Conservation (phyloP, 1,139 yeast species). For the Suhomyces yuchorum region DNA sequence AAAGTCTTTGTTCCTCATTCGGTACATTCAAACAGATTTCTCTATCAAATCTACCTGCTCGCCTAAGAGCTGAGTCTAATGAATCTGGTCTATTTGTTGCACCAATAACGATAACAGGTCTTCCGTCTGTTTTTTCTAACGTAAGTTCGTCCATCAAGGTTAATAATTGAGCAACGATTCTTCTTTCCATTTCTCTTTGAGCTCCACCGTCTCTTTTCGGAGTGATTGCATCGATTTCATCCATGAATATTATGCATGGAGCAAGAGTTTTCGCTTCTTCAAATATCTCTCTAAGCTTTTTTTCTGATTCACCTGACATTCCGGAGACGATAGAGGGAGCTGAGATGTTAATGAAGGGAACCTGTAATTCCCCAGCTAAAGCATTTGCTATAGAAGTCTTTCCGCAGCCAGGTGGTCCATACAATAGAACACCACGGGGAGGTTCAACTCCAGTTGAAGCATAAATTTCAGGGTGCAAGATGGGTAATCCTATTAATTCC, state of each 20-base stretch:
- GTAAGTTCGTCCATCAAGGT: conserved; percentile 94
- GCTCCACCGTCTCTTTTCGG: conserved; percentile 97
- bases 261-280: conserved; percentile 91
- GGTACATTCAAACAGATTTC: conserved; percentile 80
- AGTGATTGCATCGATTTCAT: conserved; percentile 97
- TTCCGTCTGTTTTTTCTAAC: conserved; percentile 84
- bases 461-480: conserved; percentile 91
- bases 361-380: conserved; percentile 89
- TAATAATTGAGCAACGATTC: conserved; percentile 92
- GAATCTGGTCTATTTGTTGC: conserved; percentile 55
- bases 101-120: conserved; percentile 69
- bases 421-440: conserved; percentile 91
- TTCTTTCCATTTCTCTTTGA: conserved; percentile 95
- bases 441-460: conserved; percentile 89
- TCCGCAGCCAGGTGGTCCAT: conserved; percentile 99
- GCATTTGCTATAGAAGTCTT: conserved; percentile 96
- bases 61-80: conserved; percentile 49
- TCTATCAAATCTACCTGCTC: conserved; percentile 53
- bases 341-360: conserved; percentile 86
- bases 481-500: conserved; percentile 90
- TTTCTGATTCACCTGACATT: conserved; percentile 99
- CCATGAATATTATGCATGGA: conserved; percentile 90
- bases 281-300: conserved; percentile 86
- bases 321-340: conserved; percentile 98
- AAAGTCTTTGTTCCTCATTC: conserved; percentile 76